These are phyloP conservation scores for Ogataea nitratoaversa DNA, from an alignment of 805 yeast genomes.

Conservation along the genomic window DNA sequence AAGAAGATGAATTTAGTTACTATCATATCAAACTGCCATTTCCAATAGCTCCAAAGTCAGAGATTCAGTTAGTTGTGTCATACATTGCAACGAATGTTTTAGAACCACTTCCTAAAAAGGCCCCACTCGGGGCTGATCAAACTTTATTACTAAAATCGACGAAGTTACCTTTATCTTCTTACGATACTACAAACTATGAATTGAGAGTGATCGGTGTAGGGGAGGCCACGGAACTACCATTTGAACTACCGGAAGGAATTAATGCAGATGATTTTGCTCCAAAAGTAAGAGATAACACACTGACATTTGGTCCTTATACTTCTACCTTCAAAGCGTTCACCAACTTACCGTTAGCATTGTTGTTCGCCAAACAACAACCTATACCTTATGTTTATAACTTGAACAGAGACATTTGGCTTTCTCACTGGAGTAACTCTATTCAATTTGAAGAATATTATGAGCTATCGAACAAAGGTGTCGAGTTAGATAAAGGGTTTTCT, in stretches of 20 bases:
- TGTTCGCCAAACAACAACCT: slow-evolving; percentile 65
- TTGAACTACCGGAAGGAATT: slow-evolving; percentile 20
- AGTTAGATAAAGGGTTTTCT: slow-evolving; percentile 65
- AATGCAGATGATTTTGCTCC: slow-evolving; percentile 24
- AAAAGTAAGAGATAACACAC: slow-evolving; percentile 33
- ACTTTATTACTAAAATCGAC: slow-evolving; percentile 45
- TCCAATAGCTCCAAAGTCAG: slow-evolving; percentile 64
- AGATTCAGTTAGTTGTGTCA: slow-evolving; percentile 44
- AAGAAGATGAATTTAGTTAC: slow-evolving; percentile 28
- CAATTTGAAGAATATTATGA: slow-evolving; percentile 86
- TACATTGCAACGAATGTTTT: slow-evolving; percentile 44
- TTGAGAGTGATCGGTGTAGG: slow-evolving; percentile 14
- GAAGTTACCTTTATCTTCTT: slow-evolving; percentile 57
- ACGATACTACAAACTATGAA: slow-evolving; percentile 41
- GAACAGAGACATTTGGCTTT: slow-evolving; percentile 79
- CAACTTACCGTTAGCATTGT: slow-evolving; percentile 45
- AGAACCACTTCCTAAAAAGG: slow-evolving; percentile 60
- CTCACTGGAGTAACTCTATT: slow-evolving; percentile 71
- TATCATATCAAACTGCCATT: slow-evolving; percentile 53
- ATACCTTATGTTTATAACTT: slow-evolving; percentile 55
- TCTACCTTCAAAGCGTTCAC: slow-evolving; percentile 41
- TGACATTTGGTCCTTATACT: slow-evolving; percentile 54
- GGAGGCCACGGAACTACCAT: slow-evolving; percentile 12
- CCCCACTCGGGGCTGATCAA: slow-evolving; percentile 60
- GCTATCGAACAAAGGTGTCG: slow-evolving; percentile 70